Evolutionary conservation across 805 yeast species (phyloP), one percentile per base, ranked within the genome.

Genomic region (Candida coquimbonensis): DNA sequence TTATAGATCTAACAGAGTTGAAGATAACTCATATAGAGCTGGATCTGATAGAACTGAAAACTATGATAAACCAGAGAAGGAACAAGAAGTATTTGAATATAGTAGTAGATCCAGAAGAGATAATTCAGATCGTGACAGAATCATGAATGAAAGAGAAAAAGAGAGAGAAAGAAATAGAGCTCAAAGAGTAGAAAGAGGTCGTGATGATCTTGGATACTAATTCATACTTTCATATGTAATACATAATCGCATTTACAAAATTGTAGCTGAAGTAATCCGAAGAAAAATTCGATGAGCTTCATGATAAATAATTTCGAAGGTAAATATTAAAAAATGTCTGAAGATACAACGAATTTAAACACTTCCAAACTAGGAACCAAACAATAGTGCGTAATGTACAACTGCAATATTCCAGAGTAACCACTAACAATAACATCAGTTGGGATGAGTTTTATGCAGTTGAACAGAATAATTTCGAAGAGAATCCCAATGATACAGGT

Each of bases 381-480:
- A 57, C 72, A 83, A 57, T 90, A 91, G 81, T 77, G 67, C 9
- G 59, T 47, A 3, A 12, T 11, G 17, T 9, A 27, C 25, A 24
- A 27, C 38, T 9, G 13, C 11, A n/a, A 5, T 3, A 26, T 2
- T 3, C 24, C 24, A 3, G 12, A 17, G 2, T 16, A 7, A 42
- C 13, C 14, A 49, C 65, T 60, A 61, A 62, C 44, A 25, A 4
- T 29, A 12, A 5, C 9, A 6, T 55, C 26, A 74, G 81, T 69
- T 91, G 99, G 98, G 90, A 93, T 63, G 77, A 82, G 44, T 87
- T 91, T 63, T 91, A 91, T 64, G 68, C 77, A 38, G 59, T 77
- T 19, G 99, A 91, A 59, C 75, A 78, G 50, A 55, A 62, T 26
- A 91, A 91, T 65, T 91, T 86, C 57, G 64, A 70, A 36, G 77